A percentile compares a stretch with the other conserved stretches of the same genome.
These are phyloP conservation scores for Penicillium griseofulvum DNA, from an alignment of 2,329 filamentous ascomycete species.

Conservation along the genomic window DNA sequence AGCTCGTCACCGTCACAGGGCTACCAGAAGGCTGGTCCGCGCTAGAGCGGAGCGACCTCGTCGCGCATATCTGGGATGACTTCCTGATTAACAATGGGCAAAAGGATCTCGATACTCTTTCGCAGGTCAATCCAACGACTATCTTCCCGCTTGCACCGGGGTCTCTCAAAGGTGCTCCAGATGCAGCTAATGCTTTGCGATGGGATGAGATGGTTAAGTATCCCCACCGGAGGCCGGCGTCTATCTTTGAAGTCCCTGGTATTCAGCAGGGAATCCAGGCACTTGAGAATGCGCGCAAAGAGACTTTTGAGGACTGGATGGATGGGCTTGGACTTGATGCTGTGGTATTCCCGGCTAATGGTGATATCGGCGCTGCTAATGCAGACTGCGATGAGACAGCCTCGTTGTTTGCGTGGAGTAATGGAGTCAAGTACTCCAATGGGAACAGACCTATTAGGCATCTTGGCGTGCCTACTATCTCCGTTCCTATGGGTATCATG, in stretches of 20 bases:
- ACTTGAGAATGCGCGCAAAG: conserved; percentile 51
- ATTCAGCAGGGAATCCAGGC: conserved; percentile 43
- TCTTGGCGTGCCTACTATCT: conserved; percentile 55
- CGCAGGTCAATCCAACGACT: conserved; percentile 38
- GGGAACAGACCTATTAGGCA: conserved; percentile 55
- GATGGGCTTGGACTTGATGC: conserved; percentile 42
- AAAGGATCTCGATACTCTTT: conserved; percentile 37
- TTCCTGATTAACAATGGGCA: conserved; percentile 49
- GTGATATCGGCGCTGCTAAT: conserved; percentile 52
- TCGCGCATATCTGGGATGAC: conserved; percentile 54
- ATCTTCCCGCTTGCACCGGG: conserved; percentile 39
- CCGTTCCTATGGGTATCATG: conserved; percentile 54
- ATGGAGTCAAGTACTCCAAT: conserved; percentile 56
- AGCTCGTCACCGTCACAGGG: conserved; percentile 42
- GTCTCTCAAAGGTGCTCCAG: conserved; percentile 23
- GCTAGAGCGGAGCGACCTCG: conserved; percentile 49
- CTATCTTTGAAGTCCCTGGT: conserved; percentile 45
- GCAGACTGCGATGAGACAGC: conserved; percentile 40
- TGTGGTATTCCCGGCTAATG: conserved; percentile 51
- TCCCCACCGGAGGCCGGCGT: conserved; percentile 24
- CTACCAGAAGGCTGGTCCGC: conserved; percentile 48
- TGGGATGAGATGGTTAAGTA: conserved; percentile 30
- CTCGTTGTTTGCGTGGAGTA: conserved; percentile 44
- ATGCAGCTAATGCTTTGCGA: conserved; percentile 24
- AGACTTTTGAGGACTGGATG: conserved; percentile 54